Conservation (phyloP, 2,329 filamentous ascomycete genomes). For the Dichotomopilus funicola region DNA sequence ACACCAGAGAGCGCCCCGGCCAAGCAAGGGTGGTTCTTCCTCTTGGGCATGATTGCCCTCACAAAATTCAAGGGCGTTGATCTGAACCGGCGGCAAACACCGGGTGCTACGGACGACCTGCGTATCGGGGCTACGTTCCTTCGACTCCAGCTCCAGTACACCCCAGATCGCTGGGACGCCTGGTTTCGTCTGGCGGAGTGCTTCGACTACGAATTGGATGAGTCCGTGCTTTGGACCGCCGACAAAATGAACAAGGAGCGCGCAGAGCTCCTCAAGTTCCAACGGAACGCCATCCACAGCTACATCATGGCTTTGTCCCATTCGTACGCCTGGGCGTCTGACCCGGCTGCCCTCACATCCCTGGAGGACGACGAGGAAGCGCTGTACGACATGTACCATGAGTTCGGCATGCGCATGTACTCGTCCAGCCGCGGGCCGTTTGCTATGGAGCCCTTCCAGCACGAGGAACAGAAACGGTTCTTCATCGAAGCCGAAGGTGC, state of each 20-base stretch:
- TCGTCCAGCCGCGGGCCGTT: slow-evolving; percentile 57
- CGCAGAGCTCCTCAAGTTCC: slow-evolving; percentile 64
- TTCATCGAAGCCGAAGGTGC: slow-evolving; percentile 46
- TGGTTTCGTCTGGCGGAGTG: slow-evolving; percentile 87
- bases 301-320: slow-evolving; percentile 57
- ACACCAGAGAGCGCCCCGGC: slow-evolving; percentile 65
- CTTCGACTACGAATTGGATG: slow-evolving; percentile 81
- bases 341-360: slow-evolving; percentile 21
- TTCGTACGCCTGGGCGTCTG: slow-evolving; percentile 44
- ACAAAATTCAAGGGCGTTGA: slow-evolving; percentile 71
- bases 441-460: slow-evolving; percentile 55
- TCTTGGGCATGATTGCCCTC: slow-evolving; percentile 81
- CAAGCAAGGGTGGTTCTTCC: slow-evolving; percentile 82
- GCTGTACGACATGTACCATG: slow-evolving; percentile 52
- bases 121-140: slow-evolving; percentile 76
- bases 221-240: slow-evolving; percentile 79
- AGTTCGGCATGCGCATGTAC: slow-evolving; percentile 56
- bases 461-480: slow-evolving; percentile 50
- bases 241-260: slow-evolving; percentile 87
- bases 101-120: slow-evolving; percentile 75
- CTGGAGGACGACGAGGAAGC: slow-evolving; percentile 45
- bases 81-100: slow-evolving; percentile 67
- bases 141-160: slow-evolving; percentile 75
- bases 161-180: slow-evolving; percentile 75
- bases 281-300: slow-evolving; percentile 77